phyloP scores from a whole-genome alignment of 2,329 filamentous ascomycete genomes.

The Neurospora sp. region DNA sequence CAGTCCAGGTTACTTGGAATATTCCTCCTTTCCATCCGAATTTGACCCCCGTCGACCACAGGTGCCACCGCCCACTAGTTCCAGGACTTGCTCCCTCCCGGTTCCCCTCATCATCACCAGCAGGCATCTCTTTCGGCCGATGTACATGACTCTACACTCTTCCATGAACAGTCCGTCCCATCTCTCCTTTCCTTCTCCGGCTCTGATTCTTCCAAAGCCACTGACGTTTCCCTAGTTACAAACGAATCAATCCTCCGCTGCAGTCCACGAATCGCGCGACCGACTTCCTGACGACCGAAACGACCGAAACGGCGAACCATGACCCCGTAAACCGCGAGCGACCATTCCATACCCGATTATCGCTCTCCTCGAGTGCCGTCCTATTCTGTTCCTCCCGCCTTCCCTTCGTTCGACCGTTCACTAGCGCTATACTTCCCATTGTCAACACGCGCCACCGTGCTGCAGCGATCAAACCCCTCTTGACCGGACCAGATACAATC shows the following conservation, averaged over 20 bases:
- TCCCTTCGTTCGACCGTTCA: neutral
- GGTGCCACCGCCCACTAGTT: too few relatives aligned
- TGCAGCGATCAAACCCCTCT: neutral
- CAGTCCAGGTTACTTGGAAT: neutral
- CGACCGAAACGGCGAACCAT: neutral
- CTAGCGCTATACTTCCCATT: neutral
- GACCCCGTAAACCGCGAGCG: neutral
- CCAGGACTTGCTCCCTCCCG: too few relatives aligned
- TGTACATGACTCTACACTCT: neutral
- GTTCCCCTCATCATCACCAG: neutral
- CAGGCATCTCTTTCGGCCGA: neutral
- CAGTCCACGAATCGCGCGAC: neutral
- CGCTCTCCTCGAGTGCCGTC: neutral
- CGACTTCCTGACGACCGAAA: neutral
- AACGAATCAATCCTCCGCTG: neutral
- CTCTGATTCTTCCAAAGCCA: too few relatives aligned
- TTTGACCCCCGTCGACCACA: too few relatives aligned
- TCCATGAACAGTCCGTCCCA: neutral
- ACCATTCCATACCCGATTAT: neutral
- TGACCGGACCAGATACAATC: neutral
- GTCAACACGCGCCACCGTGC: neutral
- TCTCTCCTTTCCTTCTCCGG: too few relatives aligned
- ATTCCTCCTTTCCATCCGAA: neutral
- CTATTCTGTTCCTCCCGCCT: neutral
- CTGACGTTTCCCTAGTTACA: too few relatives aligned